These are phyloP conservation scores for Cercis canadensis DNA, from an alignment of 306 rosid genomes.

Conservation along the genomic window DNA sequence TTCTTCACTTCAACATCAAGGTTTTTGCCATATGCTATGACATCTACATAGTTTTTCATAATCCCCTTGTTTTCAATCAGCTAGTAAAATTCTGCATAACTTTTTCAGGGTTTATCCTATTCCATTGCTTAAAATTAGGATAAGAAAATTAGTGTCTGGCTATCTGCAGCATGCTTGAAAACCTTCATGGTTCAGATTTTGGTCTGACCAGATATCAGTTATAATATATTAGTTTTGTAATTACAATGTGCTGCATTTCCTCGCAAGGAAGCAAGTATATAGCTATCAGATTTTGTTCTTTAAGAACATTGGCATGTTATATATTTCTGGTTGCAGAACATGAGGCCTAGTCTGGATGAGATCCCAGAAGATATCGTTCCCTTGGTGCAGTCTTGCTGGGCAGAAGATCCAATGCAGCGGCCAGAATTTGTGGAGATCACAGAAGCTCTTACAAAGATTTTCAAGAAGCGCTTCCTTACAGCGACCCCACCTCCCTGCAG, in stretches of 20 bases:
- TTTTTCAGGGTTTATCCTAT: background rate
- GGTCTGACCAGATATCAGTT: background rate
- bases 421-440: slow-evolving; percentile 62
- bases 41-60: background rate
- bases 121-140: background rate
- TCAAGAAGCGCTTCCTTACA: background rate
- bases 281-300: background rate
- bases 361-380: slow-evolving; percentile 50
- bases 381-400: slow-evolving; percentile 71
- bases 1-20: background rate
- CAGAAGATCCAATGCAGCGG: slow-evolving; percentile 53
- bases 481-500: slow-evolving; percentile 12
- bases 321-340: slow-evolving; percentile 42
- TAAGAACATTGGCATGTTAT: background rate
- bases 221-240: background rate
- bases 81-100: no score
- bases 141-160: background rate
- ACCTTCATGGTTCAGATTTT: background rate
- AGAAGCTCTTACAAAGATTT: slow-evolving; percentile 33
- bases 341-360: slow-evolving; percentile 56
- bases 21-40: background rate
- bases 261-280: background rate
- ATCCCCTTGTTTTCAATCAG: background rate
- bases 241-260: background rate
- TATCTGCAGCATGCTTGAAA: background rate